A percentile compares a stretch with the other conserved stretches of the same genome.
Evolutionary conservation across 2,329 filamentous ascomycete genomes (phyloP).

Genomic region (Diaporthe velutina): DNA sequence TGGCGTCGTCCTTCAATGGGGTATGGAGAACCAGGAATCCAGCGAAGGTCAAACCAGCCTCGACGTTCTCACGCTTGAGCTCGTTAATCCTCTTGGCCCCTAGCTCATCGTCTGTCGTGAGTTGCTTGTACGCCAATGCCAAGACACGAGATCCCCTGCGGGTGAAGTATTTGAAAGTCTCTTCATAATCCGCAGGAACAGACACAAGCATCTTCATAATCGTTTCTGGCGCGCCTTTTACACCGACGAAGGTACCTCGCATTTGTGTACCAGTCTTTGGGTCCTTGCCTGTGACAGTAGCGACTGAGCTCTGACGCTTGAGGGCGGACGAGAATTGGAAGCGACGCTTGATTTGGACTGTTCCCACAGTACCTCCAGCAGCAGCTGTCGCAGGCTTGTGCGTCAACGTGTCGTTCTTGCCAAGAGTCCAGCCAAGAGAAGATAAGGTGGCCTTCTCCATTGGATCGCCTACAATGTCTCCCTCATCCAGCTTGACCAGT

Average conservation of each 20-base stretch:
- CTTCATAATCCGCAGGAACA: constrained; percentile 90
- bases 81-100: constrained; percentile 90
- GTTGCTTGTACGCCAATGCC: constrained; percentile 92
- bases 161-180: constrained; percentile 98
- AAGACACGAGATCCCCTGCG: constrained; percentile 95
- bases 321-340: constrained; percentile 98
- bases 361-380: constrained; percentile 71
- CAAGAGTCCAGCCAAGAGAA: constrained; percentile 93
- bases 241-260: constrained; percentile 90
- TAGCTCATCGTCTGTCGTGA: constrained; percentile 85
- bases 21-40: constrained; percentile 97
- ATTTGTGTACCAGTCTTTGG: constrained; percentile 80
- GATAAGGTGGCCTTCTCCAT: constrained; percentile 98
- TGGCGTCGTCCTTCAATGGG: constrained; percentile 95
- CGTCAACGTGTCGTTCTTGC: constrained; percentile 85
- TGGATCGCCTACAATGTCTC: constrained; percentile 95
- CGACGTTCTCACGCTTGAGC: constrained; percentile 92
- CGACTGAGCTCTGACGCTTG: constrained; percentile 95
- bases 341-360: constrained; percentile 93
- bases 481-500: constrained; percentile 95
- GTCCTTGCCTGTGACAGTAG: constrained; percentile 81
- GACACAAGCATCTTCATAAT: constrained; percentile 92
- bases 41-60: constrained; percentile 86
- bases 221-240: constrained; percentile 97
- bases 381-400: constrained; percentile 69